A percentile compares a stretch with the other conserved stretches of the same genome.
Evolutionary conservation across 495 filamentous ascomycete species (phyloP).

Genomic region (Tuber aestivum): DNA sequence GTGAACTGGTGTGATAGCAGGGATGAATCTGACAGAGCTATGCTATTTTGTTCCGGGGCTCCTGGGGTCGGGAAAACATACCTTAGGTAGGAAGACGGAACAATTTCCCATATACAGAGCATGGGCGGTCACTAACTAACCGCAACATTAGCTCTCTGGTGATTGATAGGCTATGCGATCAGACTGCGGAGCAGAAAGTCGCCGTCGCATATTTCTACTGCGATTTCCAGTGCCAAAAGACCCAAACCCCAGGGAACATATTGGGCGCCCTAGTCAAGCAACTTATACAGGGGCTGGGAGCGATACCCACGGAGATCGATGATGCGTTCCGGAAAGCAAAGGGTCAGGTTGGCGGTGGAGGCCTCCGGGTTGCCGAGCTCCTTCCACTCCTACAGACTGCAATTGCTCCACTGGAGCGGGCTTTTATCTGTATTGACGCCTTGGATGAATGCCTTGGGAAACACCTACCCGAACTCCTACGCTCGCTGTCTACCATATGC

Average conservation of each 20-base stretch:
- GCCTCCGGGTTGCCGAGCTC: background rate
- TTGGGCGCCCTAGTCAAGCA: background rate
- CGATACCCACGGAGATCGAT: background rate
- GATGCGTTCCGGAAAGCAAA: background rate
- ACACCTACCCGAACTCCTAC: background rate
- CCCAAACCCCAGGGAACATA: background rate
- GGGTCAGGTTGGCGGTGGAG: background rate
- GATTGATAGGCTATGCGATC: background rate
- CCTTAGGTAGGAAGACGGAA: background rate
- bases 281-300: background rate
- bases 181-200: background rate
- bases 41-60: background rate
- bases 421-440: background rate
- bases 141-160: background rate
- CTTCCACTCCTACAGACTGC: background rate
- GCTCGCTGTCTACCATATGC: background rate
- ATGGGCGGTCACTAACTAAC: background rate
- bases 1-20: background rate
- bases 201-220: background rate
- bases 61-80: background rate
- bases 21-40: background rate
- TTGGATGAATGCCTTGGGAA: background rate
- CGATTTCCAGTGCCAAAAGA: background rate
- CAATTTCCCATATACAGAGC: background rate
- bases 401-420: background rate